Evolutionary conservation across 2,329 filamentous ascomycete species (phyloP).

Genomic region (Pseudocercospora fuligena): DNA sequence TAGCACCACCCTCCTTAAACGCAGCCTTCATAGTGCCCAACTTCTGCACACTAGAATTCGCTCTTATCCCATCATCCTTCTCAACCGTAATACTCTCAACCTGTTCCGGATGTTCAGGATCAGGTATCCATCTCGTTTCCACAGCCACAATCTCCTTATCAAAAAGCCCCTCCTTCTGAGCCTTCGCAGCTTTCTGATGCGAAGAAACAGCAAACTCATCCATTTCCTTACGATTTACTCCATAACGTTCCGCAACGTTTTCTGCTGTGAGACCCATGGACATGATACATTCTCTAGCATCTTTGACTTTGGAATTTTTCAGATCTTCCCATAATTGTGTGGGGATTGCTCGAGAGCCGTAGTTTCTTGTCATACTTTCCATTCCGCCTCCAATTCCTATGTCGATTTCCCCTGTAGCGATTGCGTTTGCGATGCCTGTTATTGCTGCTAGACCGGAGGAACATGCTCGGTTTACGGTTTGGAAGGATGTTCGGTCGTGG

Average conservation of each 20-base stretch:
- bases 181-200: constrained; percentile 73
- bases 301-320: constrained; percentile 64
- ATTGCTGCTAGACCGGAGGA: constrained; percentile 78
- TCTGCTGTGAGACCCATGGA: constrained; percentile 90
- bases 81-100: constrained; percentile 68
- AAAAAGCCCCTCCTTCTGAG: constrained; percentile 72
- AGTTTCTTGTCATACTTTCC: constrained; percentile 96
- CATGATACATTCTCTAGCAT: constrained; percentile 88
- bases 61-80: constrained; percentile 82
- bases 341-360: constrained; percentile 82
- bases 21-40: constrained; percentile 83
- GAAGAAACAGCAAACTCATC: constrained; percentile 79
- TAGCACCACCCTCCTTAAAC: constrained; percentile 74
- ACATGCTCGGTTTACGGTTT: constrained; percentile 89
- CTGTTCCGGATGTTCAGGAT: constrained; percentile 58
- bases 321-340: constrained; percentile 78
- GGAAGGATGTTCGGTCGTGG: constrained; percentile 72
- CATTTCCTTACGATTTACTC: constrained; percentile 74
- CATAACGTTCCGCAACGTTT: constrained; percentile 81
- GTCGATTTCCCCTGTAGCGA: constrained; percentile 73
- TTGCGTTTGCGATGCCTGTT: constrained; percentile 73
- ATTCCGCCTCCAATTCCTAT: constrained; percentile 84
- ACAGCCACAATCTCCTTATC: constrained; percentile 81
- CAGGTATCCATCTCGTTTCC: constrained; percentile 69
- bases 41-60: constrained; percentile 69